Base-by-base conservation (phyloP, 805 yeast genomes). In the Diddensiella santjacobensis region DNA sequence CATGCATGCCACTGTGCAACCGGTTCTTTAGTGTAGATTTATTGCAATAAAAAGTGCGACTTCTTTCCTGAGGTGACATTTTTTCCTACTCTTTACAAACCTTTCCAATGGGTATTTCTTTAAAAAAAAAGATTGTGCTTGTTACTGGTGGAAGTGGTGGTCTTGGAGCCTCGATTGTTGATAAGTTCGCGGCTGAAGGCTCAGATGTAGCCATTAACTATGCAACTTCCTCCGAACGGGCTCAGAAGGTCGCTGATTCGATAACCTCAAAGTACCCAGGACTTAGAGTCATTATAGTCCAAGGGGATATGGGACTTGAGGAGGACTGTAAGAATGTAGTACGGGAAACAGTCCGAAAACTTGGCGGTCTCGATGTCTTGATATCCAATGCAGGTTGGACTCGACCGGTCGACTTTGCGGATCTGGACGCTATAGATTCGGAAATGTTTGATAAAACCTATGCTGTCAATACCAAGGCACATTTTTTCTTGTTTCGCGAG, bases 121-220 rank as follows among this genome's bases (percentile, higher is more conserved):
- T 35, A 8, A 17, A 35, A 8, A 35, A 35, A 15, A 69, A 71
- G 52, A 50, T 49, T 13, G 56, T 52, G 5, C 36, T 58, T 33
- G 54, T 76, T 26, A 71, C 81, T 3, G 82, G 82, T 11, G 79
- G 76, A 4, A 70, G 77, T 18, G 69, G 73, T 18, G 82, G 81
- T 3, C 76, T 78, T 48, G 81, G 81, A 1, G 69, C 68, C 17
- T 74, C 71, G 43, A 70, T 74, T 35, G 78, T 75, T 20, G 59
- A 62, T 35, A 79, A 73, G 24, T 63, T 75, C 33, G 79, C 77
- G 1, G 67, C 66, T 47, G 62, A 68, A 4, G 73, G 72, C 17
- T 75, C 77, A 22, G 72, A 72, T n/a, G 65, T 71, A 3, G 67
- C 69, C 46, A 62, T 52, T 26, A 54, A 45, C 23, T 57, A 57